Conservation (phyloP, 2,329 filamentous ascomycete species). For the Chaetomiaceae sp. region DNA sequence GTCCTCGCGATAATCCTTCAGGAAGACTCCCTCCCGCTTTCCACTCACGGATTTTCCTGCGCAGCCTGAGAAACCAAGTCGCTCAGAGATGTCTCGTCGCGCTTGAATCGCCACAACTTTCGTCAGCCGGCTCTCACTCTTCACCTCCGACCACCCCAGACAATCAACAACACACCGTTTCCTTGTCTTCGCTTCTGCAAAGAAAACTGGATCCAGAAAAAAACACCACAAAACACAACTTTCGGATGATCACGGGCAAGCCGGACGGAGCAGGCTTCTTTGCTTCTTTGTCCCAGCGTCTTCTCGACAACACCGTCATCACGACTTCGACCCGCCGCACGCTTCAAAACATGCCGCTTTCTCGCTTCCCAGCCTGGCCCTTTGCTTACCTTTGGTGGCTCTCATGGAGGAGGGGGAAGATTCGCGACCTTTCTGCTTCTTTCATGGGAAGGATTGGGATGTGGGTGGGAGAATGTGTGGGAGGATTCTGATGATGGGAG, state of each 20-base stretch:
- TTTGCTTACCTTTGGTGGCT: not conserved
- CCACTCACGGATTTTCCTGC: not conserved
- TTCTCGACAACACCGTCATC: too few species aligned
- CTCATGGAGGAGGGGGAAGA: not conserved
- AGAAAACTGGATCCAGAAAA: not conserved
- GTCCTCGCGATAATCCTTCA: not conserved
- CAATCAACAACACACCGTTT: not conserved
- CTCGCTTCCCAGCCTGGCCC: not conserved
- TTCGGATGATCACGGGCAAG: not conserved
- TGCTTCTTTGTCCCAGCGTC: too few species aligned
- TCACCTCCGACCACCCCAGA: not conserved
- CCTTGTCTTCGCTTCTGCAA: not conserved
- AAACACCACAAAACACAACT: not conserved
- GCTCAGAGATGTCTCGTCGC: not conserved
- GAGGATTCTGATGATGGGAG: not conserved
- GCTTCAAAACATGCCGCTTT: not conserved
- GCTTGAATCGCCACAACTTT: not conserved
- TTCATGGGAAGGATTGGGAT: not conserved
- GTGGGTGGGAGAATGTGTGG: not conserved
- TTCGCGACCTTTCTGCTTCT: constrained; percentile 9
- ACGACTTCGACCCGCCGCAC: too few species aligned
- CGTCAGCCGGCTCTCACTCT: not conserved
- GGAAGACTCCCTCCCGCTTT: not conserved
- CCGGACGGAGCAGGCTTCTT: not conserved
- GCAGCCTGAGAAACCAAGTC: not conserved